Percentiles rank a stretch among this genome's conserved stretches.
phyloP scores from a whole-genome alignment of 345 rosid genomes.

The Dovyalis caffra region DNA sequence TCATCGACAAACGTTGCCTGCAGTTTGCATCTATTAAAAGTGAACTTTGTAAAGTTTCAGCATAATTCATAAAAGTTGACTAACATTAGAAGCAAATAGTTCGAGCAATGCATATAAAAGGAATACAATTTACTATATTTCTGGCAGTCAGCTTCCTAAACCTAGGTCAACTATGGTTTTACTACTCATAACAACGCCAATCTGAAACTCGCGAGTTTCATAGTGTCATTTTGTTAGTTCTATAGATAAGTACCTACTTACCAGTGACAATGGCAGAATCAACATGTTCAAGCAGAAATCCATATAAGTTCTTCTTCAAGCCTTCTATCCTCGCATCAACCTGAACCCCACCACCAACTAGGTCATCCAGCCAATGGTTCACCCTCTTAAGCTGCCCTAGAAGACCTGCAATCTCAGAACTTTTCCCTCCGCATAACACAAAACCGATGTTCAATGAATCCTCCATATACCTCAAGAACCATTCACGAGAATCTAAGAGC shows the following conservation, averaged over 20 bases:
- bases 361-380: constrained; percentile 43
- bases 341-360: constrained; percentile 22
- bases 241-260: constrained; percentile 10
- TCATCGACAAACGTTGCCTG: neutral
- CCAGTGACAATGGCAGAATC: constrained; percentile 23
- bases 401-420: constrained; percentile 27
- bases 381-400: constrained; percentile 39
- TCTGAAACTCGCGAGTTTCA: constrained; percentile 9
- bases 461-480: constrained; percentile 53
- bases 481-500: constrained; percentile 36
- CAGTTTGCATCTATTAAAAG: neutral
- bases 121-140: neutral
- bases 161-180: neutral
- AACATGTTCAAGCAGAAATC: constrained; percentile 37
- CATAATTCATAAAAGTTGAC: neutral
- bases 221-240: constrained; percentile 10
- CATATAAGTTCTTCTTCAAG: constrained; percentile 42
- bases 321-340: constrained; percentile 31
- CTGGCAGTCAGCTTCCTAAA: neutral
- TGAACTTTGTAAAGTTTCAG: neutral
- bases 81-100: neutral
- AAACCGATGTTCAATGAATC: constrained; percentile 32
- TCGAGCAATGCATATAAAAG: neutral
- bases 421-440: constrained; percentile 26
- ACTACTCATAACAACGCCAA: neutral